Evolutionary conservation across 2,329 filamentous ascomycete species (phyloP).

Genomic region (Aspergillus caelatus): DNA sequence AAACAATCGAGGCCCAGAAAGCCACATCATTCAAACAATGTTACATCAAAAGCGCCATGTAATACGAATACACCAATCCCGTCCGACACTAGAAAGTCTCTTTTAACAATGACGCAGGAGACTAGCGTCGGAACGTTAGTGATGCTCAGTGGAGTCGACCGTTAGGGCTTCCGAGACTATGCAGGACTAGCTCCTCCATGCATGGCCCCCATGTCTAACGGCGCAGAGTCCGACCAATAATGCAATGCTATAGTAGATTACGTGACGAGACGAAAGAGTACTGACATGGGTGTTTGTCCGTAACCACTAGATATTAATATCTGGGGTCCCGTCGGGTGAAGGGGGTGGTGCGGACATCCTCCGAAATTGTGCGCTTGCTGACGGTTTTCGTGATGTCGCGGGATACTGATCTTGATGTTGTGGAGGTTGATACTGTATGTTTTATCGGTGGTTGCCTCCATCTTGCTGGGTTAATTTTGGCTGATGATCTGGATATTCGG

Average conservation of each 20-base stretch:
- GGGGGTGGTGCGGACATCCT: not conserved
- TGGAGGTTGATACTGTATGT: not conserved
- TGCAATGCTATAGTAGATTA: not conserved
- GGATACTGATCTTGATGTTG: not conserved
- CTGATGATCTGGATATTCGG: not conserved
- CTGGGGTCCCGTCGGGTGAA: not conserved
- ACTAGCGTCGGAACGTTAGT: not conserved
- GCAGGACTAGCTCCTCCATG: not conserved
- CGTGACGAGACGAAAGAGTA: not conserved
- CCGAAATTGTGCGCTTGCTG: not conserved
- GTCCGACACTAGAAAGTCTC: not conserved
- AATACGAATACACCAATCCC: not conserved
- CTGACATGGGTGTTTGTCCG: not conserved
- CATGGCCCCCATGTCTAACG: not conserved
- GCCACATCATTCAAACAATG: not conserved
- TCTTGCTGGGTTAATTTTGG: too few species aligned
- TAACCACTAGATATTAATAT: not conserved
- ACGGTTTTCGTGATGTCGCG: not conserved
- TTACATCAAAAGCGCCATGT: not conserved
- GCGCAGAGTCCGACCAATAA: not conserved
- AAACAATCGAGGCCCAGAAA: not conserved
- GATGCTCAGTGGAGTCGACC: not conserved
- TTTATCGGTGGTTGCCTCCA: not conserved
- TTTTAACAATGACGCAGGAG: not conserved
- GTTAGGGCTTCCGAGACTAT: slow-evolving; percentile 1